A percentile compares a stretch with the other conserved stretches of the same genome.
These are phyloP conservation scores for Pulveroboletus frians DNA, from an alignment of 768 basidiomycete species.

Conservation along the genomic window DNA sequence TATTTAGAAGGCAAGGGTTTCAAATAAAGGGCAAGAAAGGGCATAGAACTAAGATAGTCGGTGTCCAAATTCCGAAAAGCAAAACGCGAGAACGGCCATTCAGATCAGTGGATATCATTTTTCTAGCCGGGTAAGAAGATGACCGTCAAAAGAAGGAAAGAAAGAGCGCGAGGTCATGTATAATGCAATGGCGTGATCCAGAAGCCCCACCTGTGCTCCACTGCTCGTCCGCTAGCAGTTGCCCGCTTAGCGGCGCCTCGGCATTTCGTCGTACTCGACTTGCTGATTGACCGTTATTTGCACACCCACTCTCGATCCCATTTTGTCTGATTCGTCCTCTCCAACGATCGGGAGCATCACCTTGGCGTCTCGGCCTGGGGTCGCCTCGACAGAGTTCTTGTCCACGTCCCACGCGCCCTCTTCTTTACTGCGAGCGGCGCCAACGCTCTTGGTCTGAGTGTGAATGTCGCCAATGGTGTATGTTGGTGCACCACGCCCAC, in stretches of 20 bases:
- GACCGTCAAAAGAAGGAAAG: not conserved
- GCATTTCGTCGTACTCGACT: constrained; percentile 43
- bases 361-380: constrained; percentile 33
- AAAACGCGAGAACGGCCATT: not conserved
- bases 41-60: not conserved
- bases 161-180: not conserved
- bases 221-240: not conserved
- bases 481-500: constrained; percentile 25
- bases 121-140: constrained; percentile 3
- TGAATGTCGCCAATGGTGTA: constrained; percentile 49
- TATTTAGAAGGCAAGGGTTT: not conserved
- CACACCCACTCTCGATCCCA: constrained; percentile 37
- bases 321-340: constrained; percentile 23
- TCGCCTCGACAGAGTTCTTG: constrained; percentile 38
- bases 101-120: not conserved
- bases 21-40: not conserved
- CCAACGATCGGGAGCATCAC: constrained; percentile 32
- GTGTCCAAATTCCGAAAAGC: constrained; percentile 10
- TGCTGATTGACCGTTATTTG: constrained; percentile 56
- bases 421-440: constrained; percentile 38
- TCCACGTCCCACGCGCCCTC: constrained; percentile 36
- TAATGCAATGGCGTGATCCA: not conserved
- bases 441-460: constrained; percentile 44
- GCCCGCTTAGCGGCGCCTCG: constrained; percentile 12
- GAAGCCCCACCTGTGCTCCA: not conserved